These are phyloP conservation scores for Hypsizygus ulmarius DNA, from an alignment of 1,284 basidiomycete genomes.

Conservation along the genomic window DNA sequence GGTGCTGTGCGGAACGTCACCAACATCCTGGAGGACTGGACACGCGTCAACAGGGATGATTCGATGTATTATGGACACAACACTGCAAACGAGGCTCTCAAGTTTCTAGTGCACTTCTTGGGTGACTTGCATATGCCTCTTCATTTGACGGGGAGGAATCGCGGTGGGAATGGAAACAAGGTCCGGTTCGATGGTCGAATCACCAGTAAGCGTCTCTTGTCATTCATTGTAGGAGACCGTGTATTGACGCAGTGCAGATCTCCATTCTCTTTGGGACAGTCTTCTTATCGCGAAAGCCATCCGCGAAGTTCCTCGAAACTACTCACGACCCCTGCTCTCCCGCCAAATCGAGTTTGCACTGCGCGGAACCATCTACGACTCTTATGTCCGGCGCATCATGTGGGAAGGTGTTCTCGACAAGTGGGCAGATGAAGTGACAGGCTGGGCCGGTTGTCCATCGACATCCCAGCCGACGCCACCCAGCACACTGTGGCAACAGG, in stretches of 20 bases:
- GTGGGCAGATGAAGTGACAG: conserved; percentile 57
- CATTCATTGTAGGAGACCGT: not conserved
- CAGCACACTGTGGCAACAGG: conserved; percentile 27
- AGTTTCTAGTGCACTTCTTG: conserved; percentile 88
- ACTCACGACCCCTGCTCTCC: conserved; percentile 66
- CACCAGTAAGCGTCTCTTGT: conserved; percentile 51
- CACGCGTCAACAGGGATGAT: conserved; percentile 19
- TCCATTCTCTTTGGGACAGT: conserved; percentile 87
- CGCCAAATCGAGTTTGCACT: conserved; percentile 71
- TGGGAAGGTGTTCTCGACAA: conserved; percentile 73
- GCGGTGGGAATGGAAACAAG: conserved; percentile 79
- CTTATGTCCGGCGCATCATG: conserved; percentile 83
- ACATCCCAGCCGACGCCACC: conserved; percentile 18
- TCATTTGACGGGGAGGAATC: conserved; percentile 81
- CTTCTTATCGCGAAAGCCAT: conserved; percentile 81
- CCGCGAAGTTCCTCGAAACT: conserved; percentile 71
- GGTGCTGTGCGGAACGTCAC: conserved; percentile 76
- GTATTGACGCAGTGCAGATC: conserved; percentile 41
- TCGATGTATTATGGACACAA: conserved; percentile 21
- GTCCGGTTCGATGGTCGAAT: conserved; percentile 68
- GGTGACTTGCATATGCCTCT: conserved; percentile 92
- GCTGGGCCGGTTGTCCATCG: conserved; percentile 69
- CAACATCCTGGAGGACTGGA: conserved; percentile 51
- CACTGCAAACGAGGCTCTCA: conserved; percentile 65
- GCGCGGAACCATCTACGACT: conserved; percentile 81